phyloP scores from a whole-genome alignment of 495 filamentous ascomycete species.

The Trypethelium eluteriae region DNA sequence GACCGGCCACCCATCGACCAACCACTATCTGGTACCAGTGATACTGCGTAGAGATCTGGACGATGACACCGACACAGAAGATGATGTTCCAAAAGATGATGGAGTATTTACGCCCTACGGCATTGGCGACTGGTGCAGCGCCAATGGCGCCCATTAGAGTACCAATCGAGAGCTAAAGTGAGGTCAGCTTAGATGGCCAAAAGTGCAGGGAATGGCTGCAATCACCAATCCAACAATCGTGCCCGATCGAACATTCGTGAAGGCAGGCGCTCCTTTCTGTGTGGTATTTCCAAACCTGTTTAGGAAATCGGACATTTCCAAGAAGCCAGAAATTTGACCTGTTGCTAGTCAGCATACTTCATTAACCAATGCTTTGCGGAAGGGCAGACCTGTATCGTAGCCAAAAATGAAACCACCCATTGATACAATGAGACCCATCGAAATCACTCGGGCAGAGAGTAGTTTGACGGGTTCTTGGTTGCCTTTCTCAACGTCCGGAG shows the following conservation, averaged over 20 bases:
- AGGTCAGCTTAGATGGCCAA: not conserved
- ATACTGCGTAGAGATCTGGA: conserved; percentile 29
- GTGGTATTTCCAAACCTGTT: conserved; percentile 24
- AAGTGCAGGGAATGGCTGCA: not conserved
- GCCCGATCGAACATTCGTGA: conserved; percentile 29
- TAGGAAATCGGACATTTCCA: conserved; percentile 33
- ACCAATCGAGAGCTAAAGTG: conserved; percentile 31
- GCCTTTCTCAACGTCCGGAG: not conserved
- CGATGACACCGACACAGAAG: conserved; percentile 30
- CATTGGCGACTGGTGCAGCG: conserved; percentile 31
- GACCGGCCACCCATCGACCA: conserved; percentile 31
- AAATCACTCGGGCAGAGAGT: conserved; percentile 18
- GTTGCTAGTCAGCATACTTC: conserved; percentile 20
- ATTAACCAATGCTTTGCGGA: not conserved
- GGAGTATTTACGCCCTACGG: conserved; percentile 27
- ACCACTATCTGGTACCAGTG: conserved; percentile 32
- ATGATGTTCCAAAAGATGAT: conserved; percentile 29
- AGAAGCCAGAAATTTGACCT: conserved; percentile 33
- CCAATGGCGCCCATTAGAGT: conserved; percentile 29
- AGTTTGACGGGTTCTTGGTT: conserved; percentile 15
- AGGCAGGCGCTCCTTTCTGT: conserved; percentile 15
- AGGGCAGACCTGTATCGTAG: conserved; percentile 24
- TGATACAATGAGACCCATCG: conserved; percentile 30
- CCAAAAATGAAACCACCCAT: conserved; percentile 34
- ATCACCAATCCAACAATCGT: conserved; percentile 31